Conservation (phyloP, 306 rosid species). For the Echinosophora koreensis region DNA sequence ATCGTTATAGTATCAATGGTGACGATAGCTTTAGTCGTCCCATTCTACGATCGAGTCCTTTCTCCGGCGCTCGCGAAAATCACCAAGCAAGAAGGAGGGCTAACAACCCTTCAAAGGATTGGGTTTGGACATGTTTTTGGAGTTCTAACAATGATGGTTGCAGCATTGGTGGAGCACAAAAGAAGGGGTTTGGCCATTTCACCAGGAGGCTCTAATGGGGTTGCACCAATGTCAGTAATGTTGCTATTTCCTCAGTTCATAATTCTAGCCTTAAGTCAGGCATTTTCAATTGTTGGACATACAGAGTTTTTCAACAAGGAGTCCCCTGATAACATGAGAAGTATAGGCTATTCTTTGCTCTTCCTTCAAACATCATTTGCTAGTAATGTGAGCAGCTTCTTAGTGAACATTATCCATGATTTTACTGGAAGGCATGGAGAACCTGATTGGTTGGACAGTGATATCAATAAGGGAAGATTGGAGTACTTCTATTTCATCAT, state of each 20-base stretch:
- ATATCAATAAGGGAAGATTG: slow-evolving; percentile 52
- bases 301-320: slow-evolving; percentile 58
- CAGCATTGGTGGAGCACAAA: slow-evolving; percentile 33
- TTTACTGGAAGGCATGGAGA: slow-evolving; percentile 41
- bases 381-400: slow-evolving; percentile 43
- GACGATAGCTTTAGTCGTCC: slow-evolving; percentile 19
- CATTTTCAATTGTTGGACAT: slow-evolving; percentile 48
- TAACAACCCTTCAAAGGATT: slow-evolving; percentile 44
- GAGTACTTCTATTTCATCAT: slow-evolving; percentile 52
- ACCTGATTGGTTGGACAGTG: slow-evolving; percentile 55
- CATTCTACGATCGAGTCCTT: slow-evolving; percentile 37
- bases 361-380: slow-evolving; percentile 29
- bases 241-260: slow-evolving; percentile 58
- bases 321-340: slow-evolving; percentile 61
- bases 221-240: slow-evolving; percentile 49
- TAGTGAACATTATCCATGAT: slow-evolving; percentile 38
- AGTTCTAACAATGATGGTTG: slow-evolving; percentile 6
- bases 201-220: not conserved
- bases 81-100: slow-evolving; percentile 46
- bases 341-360: slow-evolving; percentile 50
- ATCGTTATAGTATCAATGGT: slow-evolving; percentile 24
- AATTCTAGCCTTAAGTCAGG: slow-evolving; percentile 39
- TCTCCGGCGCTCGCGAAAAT: slow-evolving; percentile 26
- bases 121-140: slow-evolving; percentile 34
- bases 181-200: slow-evolving; percentile 18